phyloP scores from a whole-genome alignment of 306 rosid genomes.

The Quercus rubra region DNA sequence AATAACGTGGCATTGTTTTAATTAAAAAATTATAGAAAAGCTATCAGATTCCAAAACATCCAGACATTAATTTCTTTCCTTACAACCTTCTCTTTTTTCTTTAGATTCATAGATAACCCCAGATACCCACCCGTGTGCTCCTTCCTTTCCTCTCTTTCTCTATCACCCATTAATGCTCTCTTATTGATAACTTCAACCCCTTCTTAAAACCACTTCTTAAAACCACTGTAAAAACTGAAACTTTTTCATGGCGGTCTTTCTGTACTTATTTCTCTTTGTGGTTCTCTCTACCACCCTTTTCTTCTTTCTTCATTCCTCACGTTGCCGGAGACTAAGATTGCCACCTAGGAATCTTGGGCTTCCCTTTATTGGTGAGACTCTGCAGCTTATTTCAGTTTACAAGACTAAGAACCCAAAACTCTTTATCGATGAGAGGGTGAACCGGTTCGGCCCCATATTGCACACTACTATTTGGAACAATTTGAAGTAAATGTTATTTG shows the following conservation, averaged over 20 bases:
- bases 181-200: slow-evolving; percentile 10
- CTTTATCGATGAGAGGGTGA: slow-evolving; percentile 71
- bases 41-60: slow-evolving; percentile 38
- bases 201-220: neutral
- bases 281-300: slow-evolving; percentile 9
- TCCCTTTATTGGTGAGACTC: slow-evolving; percentile 79
- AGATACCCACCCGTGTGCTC: slow-evolving; percentile 57
- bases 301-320: slow-evolving; percentile 34
- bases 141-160: slow-evolving; percentile 17
- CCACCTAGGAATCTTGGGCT: slow-evolving; percentile 86
- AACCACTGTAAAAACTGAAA: neutral
- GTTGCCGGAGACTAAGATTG: slow-evolving; percentile 34
- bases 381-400: slow-evolving; percentile 81
- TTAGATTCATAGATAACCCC: slow-evolving; percentile 19
- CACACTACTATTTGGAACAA: too few relatives aligned
- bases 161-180: slow-evolving; percentile 27
- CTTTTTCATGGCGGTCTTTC: slow-evolving; percentile 40
- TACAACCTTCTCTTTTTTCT: neutral
- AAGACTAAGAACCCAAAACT: slow-evolving; percentile 90
- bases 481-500: too few relatives aligned
- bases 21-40: neutral
- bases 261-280: slow-evolving; percentile 13
- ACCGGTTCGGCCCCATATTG: slow-evolving; percentile 70
- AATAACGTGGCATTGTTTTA: too few relatives aligned
- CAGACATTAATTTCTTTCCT: slow-evolving; percentile 31